These are phyloP conservation scores for Cunninghamia lanceolata DNA, from an alignment of 75 land plant species.

Conservation along the genomic window DNA sequence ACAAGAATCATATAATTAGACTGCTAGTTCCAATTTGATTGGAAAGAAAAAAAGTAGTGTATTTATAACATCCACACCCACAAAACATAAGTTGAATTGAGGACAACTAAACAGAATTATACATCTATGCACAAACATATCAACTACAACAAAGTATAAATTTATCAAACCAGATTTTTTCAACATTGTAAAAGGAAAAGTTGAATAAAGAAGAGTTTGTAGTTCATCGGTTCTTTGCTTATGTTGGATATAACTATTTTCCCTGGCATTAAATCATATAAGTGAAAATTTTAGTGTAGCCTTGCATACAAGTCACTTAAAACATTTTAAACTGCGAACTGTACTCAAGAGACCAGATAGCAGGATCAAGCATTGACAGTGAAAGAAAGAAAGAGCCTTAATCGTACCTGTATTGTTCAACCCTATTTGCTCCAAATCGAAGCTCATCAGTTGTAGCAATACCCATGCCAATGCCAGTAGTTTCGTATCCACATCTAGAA, in stretches of 20 bases:
- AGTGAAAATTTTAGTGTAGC: not conserved
- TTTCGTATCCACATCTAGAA: conserved; percentile 50
- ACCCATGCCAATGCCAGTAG: conserved; percentile 55
- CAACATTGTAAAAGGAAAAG: not conserved
- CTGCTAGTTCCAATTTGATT: not conserved
- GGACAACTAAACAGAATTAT: not conserved
- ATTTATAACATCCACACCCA: not conserved
- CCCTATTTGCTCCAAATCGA: conserved; percentile 53
- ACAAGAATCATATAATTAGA: not conserved
- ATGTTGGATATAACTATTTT: not conserved
- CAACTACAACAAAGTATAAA: not conserved
- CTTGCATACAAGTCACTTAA: not conserved
- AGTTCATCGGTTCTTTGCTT: not conserved
- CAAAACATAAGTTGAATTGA: not conserved
- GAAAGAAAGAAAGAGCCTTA: not conserved
- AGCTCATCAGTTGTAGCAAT: conserved; percentile 40
- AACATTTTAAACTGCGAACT: not conserved
- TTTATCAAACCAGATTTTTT: not conserved
- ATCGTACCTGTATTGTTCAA: conserved; percentile 64
- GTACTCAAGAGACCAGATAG: not conserved
- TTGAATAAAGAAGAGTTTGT: not conserved
- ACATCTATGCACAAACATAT: not conserved
- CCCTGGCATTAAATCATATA: not conserved
- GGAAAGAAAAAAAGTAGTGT: not conserved
- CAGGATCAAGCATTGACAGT: not conserved